Conservation (phyloP, 306 rosid genomes). For the Astragalus glycyphyllos region DNA sequence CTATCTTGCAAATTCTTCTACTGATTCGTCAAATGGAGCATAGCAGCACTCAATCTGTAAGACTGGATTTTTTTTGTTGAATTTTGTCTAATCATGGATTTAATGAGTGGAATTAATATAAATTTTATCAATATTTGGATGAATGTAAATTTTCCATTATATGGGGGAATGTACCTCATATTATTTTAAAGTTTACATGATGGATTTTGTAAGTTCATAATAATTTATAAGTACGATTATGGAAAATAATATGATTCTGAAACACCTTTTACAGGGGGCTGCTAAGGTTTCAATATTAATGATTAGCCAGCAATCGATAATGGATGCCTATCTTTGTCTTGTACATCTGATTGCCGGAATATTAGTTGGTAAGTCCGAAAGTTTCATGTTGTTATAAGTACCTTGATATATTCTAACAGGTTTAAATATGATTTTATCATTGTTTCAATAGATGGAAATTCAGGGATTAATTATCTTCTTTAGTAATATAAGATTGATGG, state of each 20-base stretch:
- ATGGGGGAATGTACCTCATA: too few relatives aligned
- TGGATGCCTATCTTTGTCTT: slow-evolving; percentile 97
- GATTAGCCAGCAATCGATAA: slow-evolving; percentile 95
- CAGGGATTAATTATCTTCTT: slow-evolving; percentile 31
- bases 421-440: slow-evolving; percentile 25
- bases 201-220: slow-evolving; percentile 17
- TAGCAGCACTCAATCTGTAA: slow-evolving; percentile 96
- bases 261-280: slow-evolving; percentile 75
- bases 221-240: slow-evolving; percentile 8
- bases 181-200: too few relatives aligned
- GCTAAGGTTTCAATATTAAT: slow-evolving; percentile 91
- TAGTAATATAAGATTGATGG: slow-evolving; percentile 11
- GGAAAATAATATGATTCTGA: slow-evolving; percentile 36
- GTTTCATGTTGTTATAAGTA: too few relatives aligned
- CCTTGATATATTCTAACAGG: too few relatives aligned
- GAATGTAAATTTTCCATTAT: too few relatives aligned
- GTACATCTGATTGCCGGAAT: slow-evolving; percentile 95
- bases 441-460: slow-evolving; percentile 15
- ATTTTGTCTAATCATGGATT: not conserved
- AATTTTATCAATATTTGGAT: not conserved
- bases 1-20: slow-evolving; percentile 93
- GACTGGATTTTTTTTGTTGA: slow-evolving; percentile 44
- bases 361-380: slow-evolving; percentile 68
- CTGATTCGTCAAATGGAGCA: slow-evolving; percentile 98
- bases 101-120: slow-evolving; percentile 21